Base-by-base conservation (phyloP, 176 grass and related monocot species). In the Aegilops umbellulata region DNA sequence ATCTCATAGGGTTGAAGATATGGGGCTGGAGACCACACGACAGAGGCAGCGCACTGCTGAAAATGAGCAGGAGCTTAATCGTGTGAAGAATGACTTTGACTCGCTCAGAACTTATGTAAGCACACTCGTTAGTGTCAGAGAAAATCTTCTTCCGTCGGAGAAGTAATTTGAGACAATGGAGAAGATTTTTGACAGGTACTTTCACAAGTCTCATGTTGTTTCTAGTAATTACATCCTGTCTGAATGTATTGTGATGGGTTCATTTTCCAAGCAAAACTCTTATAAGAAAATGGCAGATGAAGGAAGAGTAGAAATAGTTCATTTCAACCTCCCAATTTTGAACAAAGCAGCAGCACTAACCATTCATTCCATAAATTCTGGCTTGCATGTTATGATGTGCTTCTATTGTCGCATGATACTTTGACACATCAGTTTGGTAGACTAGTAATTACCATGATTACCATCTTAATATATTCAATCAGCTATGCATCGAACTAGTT, bases 41-140 rank as follows among this genome's bases (percentile, higher is more conserved):
- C 93, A 95, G 84, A 92, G 91, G 80, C 91, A 98, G 66, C 89
- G 86, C 2, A 90, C 96, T 32, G 90, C 90, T 27, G 91, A 98
- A 29, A 98, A 94, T 27, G 93, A 98, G 44, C 86, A 83, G 38
- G 96, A 98, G 90, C 93, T 98, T 76, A 86, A 78, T 58, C 86
- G 84, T n/a, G 93, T 98, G 22, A 95, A 98, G 79, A 90, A 92
- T 64, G 92, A 95, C 57, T 98, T 98, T 3, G 91, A 98, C 81
- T 93, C 84, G 2, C 88, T 95, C n/a, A 88, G 93, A 74, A 92
- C 88, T 17, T 95, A 92, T 82, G 91, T 94, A 4, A 80, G 88
- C 65, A 95, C 80, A 47, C 88, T 98, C 42, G 91, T 95, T 83
- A 94, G 84, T 82, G 96, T 90, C 49, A 94, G 93, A 85, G 91